Conservation (phyloP, 768 basidiomycete species). For the Hirschioporus abietinus region DNA sequence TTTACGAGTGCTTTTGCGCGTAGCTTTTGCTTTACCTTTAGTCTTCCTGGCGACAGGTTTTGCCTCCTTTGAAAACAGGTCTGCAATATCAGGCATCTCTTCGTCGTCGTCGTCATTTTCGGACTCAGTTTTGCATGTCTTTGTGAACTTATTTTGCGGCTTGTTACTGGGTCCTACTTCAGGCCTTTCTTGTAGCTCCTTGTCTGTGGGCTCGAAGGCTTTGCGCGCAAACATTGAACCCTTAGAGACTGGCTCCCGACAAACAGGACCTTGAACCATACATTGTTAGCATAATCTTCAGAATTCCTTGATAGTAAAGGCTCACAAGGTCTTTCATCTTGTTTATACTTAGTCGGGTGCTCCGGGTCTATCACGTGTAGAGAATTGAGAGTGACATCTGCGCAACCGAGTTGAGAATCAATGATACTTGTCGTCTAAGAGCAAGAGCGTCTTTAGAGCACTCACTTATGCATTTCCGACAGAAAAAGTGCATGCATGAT, state of each 20-base stretch:
- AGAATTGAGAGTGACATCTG: constrained; percentile 41
- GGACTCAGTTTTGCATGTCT: constrained; percentile 14
- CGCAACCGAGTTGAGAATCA: constrained; percentile 1
- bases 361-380: constrained; percentile 30
- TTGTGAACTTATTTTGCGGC: constrained; percentile 20
- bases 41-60: constrained; percentile 10
- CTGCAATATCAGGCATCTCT: constrained; percentile 26
- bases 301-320: constrained; percentile 1
- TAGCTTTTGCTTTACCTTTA: constrained; percentile 25
- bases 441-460: constrained; percentile 6
- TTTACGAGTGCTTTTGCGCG: constrained; percentile 17
- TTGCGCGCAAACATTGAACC: constrained; percentile 46
- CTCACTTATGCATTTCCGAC: constrained; percentile 52
- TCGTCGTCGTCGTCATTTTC: constrained; percentile 26
- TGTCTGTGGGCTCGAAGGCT: constrained; percentile 57
- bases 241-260: constrained; percentile 44
- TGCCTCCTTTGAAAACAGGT: constrained; percentile 13
- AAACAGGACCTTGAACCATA: constrained; percentile 47
- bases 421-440: not conserved
- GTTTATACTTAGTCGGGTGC: constrained; percentile 32
- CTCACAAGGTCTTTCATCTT: constrained; percentile 48
- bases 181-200: constrained; percentile 14
- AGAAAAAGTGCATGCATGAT: constrained; percentile 57
- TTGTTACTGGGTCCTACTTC: constrained; percentile 18
- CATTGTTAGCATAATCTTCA: not conserved